Evolutionary conservation across 2,329 filamentous ascomycete genomes (phyloP).

Genomic region (Colletotrichum zoysiae): DNA sequence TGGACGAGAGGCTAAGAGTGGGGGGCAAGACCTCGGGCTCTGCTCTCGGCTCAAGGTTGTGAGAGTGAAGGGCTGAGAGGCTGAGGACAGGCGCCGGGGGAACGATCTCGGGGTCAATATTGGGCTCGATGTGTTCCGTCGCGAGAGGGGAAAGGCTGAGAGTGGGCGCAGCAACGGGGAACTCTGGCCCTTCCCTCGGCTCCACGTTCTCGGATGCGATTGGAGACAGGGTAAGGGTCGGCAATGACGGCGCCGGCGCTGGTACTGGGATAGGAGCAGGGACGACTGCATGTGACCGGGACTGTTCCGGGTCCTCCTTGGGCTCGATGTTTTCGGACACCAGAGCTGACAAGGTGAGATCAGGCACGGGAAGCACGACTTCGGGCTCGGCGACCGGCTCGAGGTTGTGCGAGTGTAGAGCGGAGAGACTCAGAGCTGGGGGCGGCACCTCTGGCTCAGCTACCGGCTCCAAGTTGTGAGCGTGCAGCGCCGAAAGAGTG

Average conservation of each 20-base stretch:
- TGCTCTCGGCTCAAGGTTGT: constrained; percentile 39
- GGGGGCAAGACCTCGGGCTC: constrained; percentile 49
- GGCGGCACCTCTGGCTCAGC: constrained; percentile 43
- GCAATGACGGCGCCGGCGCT: constrained; percentile 26
- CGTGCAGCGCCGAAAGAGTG: constrained; percentile 44
- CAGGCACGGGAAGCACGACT: constrained; percentile 45
- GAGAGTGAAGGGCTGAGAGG: constrained; percentile 40
- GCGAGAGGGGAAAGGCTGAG: constrained; percentile 51
- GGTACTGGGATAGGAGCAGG: constrained; percentile 40
- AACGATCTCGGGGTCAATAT: constrained; percentile 46
- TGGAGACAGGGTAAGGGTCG: constrained; percentile 50
- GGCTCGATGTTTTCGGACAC: constrained; percentile 51
- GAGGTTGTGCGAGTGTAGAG: constrained; percentile 46
- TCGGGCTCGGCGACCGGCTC: constrained; percentile 50
- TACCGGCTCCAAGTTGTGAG: constrained; percentile 48
- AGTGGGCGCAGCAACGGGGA: constrained; percentile 39
- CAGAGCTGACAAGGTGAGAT: constrained; percentile 49
- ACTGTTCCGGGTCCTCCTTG: constrained; percentile 47
- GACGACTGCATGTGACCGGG: constrained; percentile 38
- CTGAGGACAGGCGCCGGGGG: constrained; percentile 41
- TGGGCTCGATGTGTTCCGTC: constrained; percentile 53
- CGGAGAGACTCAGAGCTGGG: constrained; percentile 52
- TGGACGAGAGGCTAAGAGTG: constrained; percentile 48
- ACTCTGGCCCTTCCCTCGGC: constrained; percentile 48
- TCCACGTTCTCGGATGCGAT: constrained; percentile 51